Percentiles rank a stretch among this genome's conserved stretches.
Evolutionary conservation across 768 basidiomycete genomes (phyloP).

Genomic region (Pleurotus tuber-regium): DNA sequence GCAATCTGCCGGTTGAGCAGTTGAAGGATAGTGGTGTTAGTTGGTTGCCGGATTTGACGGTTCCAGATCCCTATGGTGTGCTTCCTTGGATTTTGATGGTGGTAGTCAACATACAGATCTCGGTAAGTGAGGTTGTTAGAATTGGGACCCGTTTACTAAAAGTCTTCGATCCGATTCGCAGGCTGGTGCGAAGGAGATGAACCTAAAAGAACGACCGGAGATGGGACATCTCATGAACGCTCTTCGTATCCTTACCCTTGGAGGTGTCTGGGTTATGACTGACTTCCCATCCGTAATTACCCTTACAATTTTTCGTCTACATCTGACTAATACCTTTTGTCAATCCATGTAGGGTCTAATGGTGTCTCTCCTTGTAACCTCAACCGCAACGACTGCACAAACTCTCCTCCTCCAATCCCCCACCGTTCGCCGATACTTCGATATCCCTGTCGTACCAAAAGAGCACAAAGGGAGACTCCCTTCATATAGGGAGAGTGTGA

Average conservation of each 20-base stretch:
- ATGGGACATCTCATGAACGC: slow-evolving; percentile 69
- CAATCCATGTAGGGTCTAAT: slow-evolving; percentile 35
- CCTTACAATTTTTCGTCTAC: not conserved
- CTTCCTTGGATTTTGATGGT: slow-evolving; percentile 61
- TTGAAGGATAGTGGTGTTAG: slow-evolving; percentile 72
- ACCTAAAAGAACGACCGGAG: slow-evolving; percentile 47
- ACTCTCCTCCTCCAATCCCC: slow-evolving; percentile 42
- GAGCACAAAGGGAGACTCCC: slow-evolving; percentile 31
- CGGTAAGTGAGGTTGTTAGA: slow-evolving; percentile 39
- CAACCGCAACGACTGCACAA: slow-evolving; percentile 47
- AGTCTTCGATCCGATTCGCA: slow-evolving; percentile 17
- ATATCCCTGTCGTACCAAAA: slow-evolving; percentile 33
- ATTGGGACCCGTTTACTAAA: not conserved
- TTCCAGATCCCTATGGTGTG: slow-evolving; percentile 71
- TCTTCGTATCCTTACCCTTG: slow-evolving; percentile 56
- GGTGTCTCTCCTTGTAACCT: slow-evolving; percentile 39
- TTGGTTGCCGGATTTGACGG: slow-evolving; percentile 76
- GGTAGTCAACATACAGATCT: slow-evolving; percentile 67
- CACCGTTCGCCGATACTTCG: slow-evolving; percentile 35
- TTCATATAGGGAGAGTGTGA: slow-evolving; percentile 19
- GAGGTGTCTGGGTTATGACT: slow-evolving; percentile 43
- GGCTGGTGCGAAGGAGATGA: slow-evolving; percentile 51
- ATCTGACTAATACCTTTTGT: slow-evolving; percentile 5
- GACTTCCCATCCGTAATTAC: slow-evolving; percentile 64
- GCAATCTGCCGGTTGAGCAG: slow-evolving; percentile 68